Evolutionary conservation across 2,329 filamentous ascomycete species (phyloP).

Genomic region (Colletotrichum paranaense): DNA sequence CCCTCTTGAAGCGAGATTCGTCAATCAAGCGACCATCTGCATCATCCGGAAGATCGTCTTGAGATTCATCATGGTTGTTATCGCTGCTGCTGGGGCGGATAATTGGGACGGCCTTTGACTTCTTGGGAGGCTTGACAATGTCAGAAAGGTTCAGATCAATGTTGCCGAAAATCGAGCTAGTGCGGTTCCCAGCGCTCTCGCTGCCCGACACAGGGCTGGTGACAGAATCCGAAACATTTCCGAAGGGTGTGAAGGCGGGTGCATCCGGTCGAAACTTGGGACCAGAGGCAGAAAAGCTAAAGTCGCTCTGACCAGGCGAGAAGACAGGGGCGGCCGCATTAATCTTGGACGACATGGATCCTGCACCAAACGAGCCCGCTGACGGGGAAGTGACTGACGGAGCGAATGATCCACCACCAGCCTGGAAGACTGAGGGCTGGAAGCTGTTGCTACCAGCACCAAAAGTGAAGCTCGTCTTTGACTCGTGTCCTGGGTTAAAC

Average conservation of each 20-base stretch:
- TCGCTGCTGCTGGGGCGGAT: slow-evolving; percentile 69
- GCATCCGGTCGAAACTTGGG: slow-evolving; percentile 82
- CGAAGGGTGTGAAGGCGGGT: slow-evolving; percentile 77
- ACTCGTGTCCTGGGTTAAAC: slow-evolving; percentile 70
- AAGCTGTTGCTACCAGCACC: slow-evolving; percentile 54
- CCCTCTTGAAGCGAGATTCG: slow-evolving; percentile 80
- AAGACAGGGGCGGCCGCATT: slow-evolving; percentile 79
- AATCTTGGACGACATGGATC: slow-evolving; percentile 63
- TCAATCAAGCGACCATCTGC: slow-evolving; percentile 70
- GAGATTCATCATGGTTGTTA: slow-evolving; percentile 44
- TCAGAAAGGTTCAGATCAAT: slow-evolving; percentile 73
- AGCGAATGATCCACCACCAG: slow-evolving; percentile 43
- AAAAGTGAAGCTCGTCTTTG: slow-evolving; percentile 64
- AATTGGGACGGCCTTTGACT: slow-evolving; percentile 87
- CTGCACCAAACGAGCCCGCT: slow-evolving; percentile 51
- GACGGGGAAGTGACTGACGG: slow-evolving; percentile 48
- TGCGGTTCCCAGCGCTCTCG: slow-evolving; percentile 53
- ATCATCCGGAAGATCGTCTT: slow-evolving; percentile 55
- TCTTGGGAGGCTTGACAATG: slow-evolving; percentile 73
- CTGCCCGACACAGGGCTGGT: slow-evolving; percentile 58
- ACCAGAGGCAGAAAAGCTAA: slow-evolving; percentile 75
- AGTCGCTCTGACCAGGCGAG: slow-evolving; percentile 72
- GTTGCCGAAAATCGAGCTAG: slow-evolving; percentile 74
- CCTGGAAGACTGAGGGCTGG: slow-evolving; percentile 62
- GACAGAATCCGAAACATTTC: slow-evolving; percentile 58